phyloP scores from a whole-genome alignment of 2,329 filamentous ascomycete species.

The Gnomoniopsis sp. region DNA sequence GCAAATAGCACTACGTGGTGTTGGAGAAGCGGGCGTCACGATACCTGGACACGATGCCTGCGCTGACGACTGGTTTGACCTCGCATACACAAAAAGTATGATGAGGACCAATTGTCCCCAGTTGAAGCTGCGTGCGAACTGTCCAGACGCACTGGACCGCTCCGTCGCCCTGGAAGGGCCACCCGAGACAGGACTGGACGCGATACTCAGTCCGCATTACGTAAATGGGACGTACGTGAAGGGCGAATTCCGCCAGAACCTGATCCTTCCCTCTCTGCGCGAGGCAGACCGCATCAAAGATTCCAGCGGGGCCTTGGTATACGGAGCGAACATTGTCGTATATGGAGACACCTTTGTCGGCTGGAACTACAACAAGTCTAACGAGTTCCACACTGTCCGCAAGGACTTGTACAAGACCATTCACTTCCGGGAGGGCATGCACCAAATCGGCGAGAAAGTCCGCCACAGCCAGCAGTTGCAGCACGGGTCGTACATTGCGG shows the following conservation, averaged over 20 bases:
- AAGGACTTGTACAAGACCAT: conserved; percentile 2
- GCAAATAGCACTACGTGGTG: neutral
- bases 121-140: neutral
- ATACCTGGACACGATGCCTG: neutral
- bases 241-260: neutral
- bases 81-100: neutral
- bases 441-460: neutral
- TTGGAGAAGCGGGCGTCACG: neutral
- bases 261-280: neutral
- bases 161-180: neutral
- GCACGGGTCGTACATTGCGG: neutral
- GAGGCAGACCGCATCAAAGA: neutral
- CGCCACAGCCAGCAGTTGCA: neutral
- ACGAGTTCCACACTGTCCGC: conserved; percentile 5
- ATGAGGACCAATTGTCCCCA: neutral
- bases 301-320: neutral
- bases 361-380: conserved; percentile 4
- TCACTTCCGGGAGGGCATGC: neutral
- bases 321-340: neutral
- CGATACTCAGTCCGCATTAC: too few relatives aligned
- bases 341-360: neutral
- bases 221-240: too few relatives aligned
- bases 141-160: neutral
- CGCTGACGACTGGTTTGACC: neutral
- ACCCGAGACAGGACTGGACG: too few relatives aligned